Conservation (phyloP, 257 asterid genomes). For the Solanum rostratum region DNA sequence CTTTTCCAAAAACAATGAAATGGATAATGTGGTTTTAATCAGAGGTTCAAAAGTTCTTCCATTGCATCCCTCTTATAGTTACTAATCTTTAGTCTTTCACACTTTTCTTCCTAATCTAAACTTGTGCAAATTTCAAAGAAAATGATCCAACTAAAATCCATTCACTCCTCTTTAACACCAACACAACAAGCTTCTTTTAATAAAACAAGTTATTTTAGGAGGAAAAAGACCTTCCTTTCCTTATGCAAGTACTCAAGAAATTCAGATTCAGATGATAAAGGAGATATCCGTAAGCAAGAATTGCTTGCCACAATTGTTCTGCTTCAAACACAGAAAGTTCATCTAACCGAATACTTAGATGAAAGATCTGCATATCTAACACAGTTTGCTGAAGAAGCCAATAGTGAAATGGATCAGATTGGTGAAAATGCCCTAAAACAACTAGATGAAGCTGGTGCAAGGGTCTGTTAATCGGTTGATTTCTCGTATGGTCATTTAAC, state of each 20-base stretch:
- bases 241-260: slow-evolving; percentile 29
- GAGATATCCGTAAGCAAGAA: slow-evolving; percentile 60
- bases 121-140: not conserved
- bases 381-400: slow-evolving; percentile 89
- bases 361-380: slow-evolving; percentile 67
- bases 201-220: slow-evolving; percentile 21
- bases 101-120: not conserved
- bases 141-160: slow-evolving; percentile 54
- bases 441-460: slow-evolving; percentile 71
- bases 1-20: not conserved
- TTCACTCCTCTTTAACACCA: slow-evolving; percentile 44
- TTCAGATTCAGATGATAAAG: slow-evolving; percentile 33
- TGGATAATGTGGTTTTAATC: slow-evolving; percentile 2
- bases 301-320: slow-evolving; percentile 68
- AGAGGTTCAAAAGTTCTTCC: slow-evolving; percentile 31
- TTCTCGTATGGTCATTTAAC: not conserved
- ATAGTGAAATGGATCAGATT: slow-evolving; percentile 62
- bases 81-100: not conserved
- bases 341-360: slow-evolving; percentile 70
- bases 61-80: not conserved
- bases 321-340: slow-evolving; percentile 84
- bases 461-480: slow-evolving; percentile 29
- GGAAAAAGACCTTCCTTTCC: slow-evolving; percentile 16
- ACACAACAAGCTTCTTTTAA: slow-evolving; percentile 19
- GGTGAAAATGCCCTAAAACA: slow-evolving; percentile 82